Percentiles rank a stretch among this genome's conserved stretches.
phyloP scores from a whole-genome alignment of 768 basidiomycete species.

The Mycena rebaudengoi region DNA sequence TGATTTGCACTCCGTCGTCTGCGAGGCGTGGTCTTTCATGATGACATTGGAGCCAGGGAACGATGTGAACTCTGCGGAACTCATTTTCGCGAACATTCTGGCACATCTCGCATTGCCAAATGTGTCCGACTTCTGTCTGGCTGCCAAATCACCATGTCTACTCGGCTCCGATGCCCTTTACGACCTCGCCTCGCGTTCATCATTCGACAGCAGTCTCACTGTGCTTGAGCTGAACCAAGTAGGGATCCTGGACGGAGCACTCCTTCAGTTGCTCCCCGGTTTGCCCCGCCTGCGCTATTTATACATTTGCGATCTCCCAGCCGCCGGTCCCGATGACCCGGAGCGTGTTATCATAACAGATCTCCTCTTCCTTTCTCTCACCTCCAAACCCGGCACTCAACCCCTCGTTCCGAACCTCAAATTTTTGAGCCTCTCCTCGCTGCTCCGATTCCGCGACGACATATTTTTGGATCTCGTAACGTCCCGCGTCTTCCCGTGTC shows the following conservation, averaged over 20 bases:
- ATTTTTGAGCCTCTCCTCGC: neutral
- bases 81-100: neutral
- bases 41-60: neutral
- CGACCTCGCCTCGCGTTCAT: too few species aligned
- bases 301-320: neutral
- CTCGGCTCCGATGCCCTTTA: too few species aligned
- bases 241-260: neutral
- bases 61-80: neutral
- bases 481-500: neutral
- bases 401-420: neutral
- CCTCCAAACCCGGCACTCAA: neutral
- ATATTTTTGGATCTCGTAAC: neutral
- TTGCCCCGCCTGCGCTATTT: neutral
- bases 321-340: neutral
- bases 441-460: neutral
- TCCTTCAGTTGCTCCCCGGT: neutral
- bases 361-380: neutral
- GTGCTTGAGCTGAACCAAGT: neutral
- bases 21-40: neutral
- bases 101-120: neutral
- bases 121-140: too few species aligned
- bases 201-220: neutral
- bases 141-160: too few species aligned
- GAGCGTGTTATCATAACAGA: slow-evolving; percentile 3
- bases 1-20: neutral